A percentile compares a stretch with the other conserved stretches of the same genome.
phyloP scores from a whole-genome alignment of 2,329 filamentous ascomycete species.

The Zasmidium cellare region DNA sequence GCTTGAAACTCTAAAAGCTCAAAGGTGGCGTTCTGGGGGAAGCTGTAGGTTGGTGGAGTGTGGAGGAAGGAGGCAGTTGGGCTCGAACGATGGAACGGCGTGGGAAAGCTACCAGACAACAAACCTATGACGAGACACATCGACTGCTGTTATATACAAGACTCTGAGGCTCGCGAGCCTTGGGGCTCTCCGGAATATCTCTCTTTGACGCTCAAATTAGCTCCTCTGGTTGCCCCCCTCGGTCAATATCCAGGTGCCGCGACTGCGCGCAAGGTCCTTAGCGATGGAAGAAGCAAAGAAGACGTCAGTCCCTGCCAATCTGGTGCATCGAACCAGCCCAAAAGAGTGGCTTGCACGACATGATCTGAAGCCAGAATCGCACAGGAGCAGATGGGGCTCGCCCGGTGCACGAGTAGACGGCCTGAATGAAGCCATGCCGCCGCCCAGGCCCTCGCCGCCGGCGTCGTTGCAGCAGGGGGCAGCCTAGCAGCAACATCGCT shows the following conservation, averaged over 20 bases:
- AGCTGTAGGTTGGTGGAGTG: slow-evolving; percentile 18
- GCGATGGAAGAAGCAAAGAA: slow-evolving; percentile 12
- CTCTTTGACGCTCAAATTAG: slow-evolving; percentile 25
- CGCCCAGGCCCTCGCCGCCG: too few relatives aligned
- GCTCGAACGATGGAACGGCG: not conserved
- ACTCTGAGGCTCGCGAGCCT: not conserved
- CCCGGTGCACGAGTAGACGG: not conserved
- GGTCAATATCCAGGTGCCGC: slow-evolving; percentile 18
- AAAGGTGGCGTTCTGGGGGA: slow-evolving; percentile 4
- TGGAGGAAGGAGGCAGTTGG: slow-evolving; percentile 8
- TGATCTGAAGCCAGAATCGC: not conserved
- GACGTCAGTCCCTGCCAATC: slow-evolving; percentile 15
- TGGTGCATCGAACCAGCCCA: not conserved
- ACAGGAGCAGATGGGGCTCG: not conserved
- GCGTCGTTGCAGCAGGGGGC: not conserved
- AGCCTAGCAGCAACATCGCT: not conserved
- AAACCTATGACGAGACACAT: not conserved
- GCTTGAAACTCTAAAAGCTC: slow-evolving; percentile 18
- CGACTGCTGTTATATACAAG: not conserved
- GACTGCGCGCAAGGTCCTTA: slow-evolving; percentile 11
- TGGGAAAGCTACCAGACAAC: not conserved
- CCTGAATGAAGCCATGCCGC: not conserved
- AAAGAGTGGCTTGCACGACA: not conserved
- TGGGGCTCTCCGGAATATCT: not conserved
- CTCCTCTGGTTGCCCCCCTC: not conserved